Base-by-base conservation (phyloP, 2,329 filamentous ascomycete genomes). In the Pleomassaria siparia region DNA sequence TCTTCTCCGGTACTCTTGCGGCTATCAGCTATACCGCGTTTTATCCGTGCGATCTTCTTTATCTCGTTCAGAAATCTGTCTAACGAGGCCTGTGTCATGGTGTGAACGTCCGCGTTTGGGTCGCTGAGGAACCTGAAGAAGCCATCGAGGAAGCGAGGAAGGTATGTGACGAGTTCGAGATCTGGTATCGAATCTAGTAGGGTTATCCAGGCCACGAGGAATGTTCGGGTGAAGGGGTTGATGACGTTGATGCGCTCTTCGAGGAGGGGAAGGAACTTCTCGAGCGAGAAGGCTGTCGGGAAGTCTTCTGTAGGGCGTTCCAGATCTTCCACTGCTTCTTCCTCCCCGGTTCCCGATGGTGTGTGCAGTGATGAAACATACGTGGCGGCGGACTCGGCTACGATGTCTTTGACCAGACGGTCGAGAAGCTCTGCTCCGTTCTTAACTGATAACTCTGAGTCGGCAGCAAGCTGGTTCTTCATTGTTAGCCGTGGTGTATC, bases 351-450 rank as follows among this genome's bases (percentile, higher is more conserved):
- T 37, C 82, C 80, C 36, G 80, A 74, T 1, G 81, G 74, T 26
- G 80, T 75, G 55, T 95, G 87, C 20, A 99, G 76, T 9, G 96
- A 82, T 0, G 94, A 97, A 6, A 97, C 86, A 69, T 99, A 99
- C 4, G 91, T 94, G 35, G 92, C 89, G 12, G 92, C 91, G 5
- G 91, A 96, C 72, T 97, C 92, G 2, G 91, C 88, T 3, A 97
- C 91, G 51, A 97, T 96, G 62, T 97, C 91, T 72, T 96, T 96
- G 64, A 99, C 86, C 40, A 99, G 80, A 24, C 94, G 88, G 72
- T 99, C 94, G 8, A 99, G 80, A 40, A 99, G 80, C 69, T 99
- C 94, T 18, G 94, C 94, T 22, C 94, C 94, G 66, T 99, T 99
- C 73, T 99, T 99, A 49, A 99, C 95, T 0, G 92, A 97, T 4